A percentile compares a stretch with the other conserved stretches of the same genome.
Evolutionary conservation across 305 asterid species (phyloP).

Genomic region (Petunia hybrid): DNA sequence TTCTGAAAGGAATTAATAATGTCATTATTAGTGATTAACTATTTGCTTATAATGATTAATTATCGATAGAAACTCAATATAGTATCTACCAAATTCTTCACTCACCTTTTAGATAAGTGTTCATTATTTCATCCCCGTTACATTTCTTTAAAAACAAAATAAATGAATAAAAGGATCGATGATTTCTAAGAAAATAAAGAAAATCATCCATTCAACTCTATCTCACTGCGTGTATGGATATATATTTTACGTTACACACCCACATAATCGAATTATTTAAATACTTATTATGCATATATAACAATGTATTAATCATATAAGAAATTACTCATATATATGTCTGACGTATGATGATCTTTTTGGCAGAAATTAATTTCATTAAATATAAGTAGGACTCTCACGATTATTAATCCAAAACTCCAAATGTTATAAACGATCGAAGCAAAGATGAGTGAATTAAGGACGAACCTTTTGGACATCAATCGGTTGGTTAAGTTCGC

Average conservation of each 20-base stretch:
- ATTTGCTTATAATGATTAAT: not conserved
- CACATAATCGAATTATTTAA: not conserved
- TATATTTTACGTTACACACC: not conserved
- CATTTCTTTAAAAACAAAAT: not conserved
- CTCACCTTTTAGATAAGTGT: not conserved
- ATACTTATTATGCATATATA: not conserved
- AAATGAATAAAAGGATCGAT: too few relatives aligned
- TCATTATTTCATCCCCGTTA: not conserved
- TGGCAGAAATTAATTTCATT: not conserved
- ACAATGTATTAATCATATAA: not conserved
- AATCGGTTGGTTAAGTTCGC: constrained; percentile 83
- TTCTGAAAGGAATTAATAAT: not conserved
- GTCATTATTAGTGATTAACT: not conserved
- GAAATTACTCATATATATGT: not conserved
- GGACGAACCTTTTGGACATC: constrained; percentile 55
- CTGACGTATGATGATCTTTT: not conserved
- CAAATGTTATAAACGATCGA: not conserved
- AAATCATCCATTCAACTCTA: not conserved
- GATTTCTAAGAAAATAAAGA: not conserved
- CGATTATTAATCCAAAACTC: not conserved
- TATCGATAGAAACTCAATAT: not conserved
- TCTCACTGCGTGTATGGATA: too few relatives aligned
- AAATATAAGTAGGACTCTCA: not conserved
- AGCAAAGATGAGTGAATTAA: not conserved
- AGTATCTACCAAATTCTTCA: not conserved